Evolutionary conservation across 106 monocot species (phyloP).

Genomic region (Acanthochlamys bracteata): DNA sequence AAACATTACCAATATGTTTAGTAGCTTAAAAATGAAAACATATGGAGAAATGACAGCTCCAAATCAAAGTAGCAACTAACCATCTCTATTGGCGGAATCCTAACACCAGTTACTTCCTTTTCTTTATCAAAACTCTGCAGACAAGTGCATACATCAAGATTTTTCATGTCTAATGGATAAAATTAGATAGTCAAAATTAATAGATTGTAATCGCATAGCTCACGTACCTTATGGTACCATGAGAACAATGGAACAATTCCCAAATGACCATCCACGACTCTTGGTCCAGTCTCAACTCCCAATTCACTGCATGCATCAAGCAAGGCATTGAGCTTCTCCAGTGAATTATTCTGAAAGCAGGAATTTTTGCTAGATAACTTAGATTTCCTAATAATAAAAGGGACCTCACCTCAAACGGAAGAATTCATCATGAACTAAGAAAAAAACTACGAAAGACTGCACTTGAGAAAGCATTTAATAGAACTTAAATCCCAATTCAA

Average conservation of each 20-base stretch:
- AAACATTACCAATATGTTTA: too few species aligned
- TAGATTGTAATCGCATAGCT: background rate
- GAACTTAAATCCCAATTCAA: too few species aligned
- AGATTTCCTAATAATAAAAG: background rate
- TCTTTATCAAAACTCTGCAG: slow-evolving; percentile 81
- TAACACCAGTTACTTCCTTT: slow-evolving; percentile 45
- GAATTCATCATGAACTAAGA: too few species aligned
- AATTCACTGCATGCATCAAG: slow-evolving; percentile 74
- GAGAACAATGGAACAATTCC: slow-evolving; percentile 77
- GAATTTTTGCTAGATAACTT: background rate
- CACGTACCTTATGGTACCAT: slow-evolving; percentile 76
- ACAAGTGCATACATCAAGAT: slow-evolving; percentile 1
- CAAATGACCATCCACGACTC: slow-evolving; percentile 30
- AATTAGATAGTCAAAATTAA: too few species aligned
- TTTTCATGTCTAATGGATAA: too few species aligned
- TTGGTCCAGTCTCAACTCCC: slow-evolving; percentile 61
- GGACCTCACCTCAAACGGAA: too few species aligned
- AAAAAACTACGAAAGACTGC: too few species aligned
- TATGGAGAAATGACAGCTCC: too few species aligned
- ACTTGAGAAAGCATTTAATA: too few species aligned
- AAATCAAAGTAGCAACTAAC: slow-evolving; percentile 32
- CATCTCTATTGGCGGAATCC: slow-evolving; percentile 62
- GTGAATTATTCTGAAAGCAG: slow-evolving; percentile 55
- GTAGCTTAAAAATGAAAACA: too few species aligned
- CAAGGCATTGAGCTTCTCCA: slow-evolving; percentile 77